These are phyloP conservation scores for Avena sativa DNA, from an alignment of 176 grass and related monocot genomes.

Conservation along the genomic window DNA sequence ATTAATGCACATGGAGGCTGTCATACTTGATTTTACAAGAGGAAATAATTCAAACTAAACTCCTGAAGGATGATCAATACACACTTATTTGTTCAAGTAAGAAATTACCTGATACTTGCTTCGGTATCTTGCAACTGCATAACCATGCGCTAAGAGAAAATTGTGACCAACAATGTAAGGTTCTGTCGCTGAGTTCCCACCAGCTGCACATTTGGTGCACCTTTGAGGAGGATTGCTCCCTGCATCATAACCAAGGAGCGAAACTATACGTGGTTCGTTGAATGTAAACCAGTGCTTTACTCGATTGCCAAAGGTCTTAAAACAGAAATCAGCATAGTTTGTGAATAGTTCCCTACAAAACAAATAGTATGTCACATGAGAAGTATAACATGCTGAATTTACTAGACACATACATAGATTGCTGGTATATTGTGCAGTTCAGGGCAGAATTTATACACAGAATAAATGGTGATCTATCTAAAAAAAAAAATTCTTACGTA, in stretches of 20 bases:
- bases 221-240: constrained; percentile 63
- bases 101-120: constrained; percentile 72
- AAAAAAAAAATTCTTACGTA: neutral
- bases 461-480: neutral
- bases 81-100: constrained; percentile 21
- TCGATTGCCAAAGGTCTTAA: constrained; percentile 74
- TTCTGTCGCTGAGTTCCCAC: constrained; percentile 70
- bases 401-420: constrained; percentile 1
- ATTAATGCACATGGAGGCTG: neutral
- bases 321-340: constrained; percentile 76
- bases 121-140: constrained; percentile 68
- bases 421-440: neutral
- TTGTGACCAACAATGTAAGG: constrained; percentile 78
- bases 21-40: constrained; percentile 10
- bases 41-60: neutral
- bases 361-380: constrained; percentile 8
- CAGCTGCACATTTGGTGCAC: constrained; percentile 51
- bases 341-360: constrained; percentile 64
- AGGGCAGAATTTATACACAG: neutral
- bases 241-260: constrained; percentile 58
- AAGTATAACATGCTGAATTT: constrained; percentile 27
- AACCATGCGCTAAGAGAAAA: constrained; percentile 73
- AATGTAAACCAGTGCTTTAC: constrained; percentile 89
- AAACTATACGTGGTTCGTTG: constrained; percentile 70
- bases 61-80: neutral